Conservation (phyloP, 2,329 filamentous ascomycete species). For the Aaosphaeria pasadenensis region DNA sequence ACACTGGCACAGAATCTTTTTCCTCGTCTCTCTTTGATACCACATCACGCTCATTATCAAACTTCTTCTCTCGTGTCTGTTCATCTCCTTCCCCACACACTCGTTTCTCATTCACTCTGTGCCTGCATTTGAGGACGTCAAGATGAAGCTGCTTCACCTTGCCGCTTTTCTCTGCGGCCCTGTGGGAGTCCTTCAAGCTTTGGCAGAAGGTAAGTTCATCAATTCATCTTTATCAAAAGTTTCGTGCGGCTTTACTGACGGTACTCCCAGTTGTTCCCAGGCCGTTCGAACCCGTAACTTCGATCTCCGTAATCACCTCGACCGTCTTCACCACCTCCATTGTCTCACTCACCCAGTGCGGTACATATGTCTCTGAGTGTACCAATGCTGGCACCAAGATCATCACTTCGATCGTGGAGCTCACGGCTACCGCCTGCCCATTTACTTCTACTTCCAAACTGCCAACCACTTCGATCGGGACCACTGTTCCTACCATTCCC, state of each 20-base stretch:
- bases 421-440: slow-evolving; percentile 41
- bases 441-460: slow-evolving; percentile 23
- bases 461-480: too few species aligned
- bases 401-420: slow-evolving; percentile 31
- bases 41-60: slow-evolving; percentile 7
- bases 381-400: slow-evolving; percentile 23
- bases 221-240: not conserved
- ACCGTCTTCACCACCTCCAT: slow-evolving; percentile 34
- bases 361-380: slow-evolving; percentile 31
- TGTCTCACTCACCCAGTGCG: slow-evolving; percentile 37
- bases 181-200: not conserved
- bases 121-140: slow-evolving; percentile 7
- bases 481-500: too few species aligned
- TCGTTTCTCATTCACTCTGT: slow-evolving; percentile 15
- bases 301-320: slow-evolving; percentile 21
- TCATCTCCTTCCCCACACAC: slow-evolving; percentile 14
- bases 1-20: too few species aligned
- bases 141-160: slow-evolving; percentile 26
- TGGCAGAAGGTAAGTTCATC: not conserved
- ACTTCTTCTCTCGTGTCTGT: slow-evolving; percentile 11
- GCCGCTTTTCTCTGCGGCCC: slow-evolving; percentile 18
- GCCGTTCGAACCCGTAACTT: not conserved
- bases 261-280: not conserved
- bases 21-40: slow-evolving; percentile 3
- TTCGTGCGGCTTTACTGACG: not conserved